Evolutionary conservation across 225 moss, liverwort and hornwort species (phyloP), one percentile per base, ranked within the genome.

Genomic region (Sphagnum contortum): DNA sequence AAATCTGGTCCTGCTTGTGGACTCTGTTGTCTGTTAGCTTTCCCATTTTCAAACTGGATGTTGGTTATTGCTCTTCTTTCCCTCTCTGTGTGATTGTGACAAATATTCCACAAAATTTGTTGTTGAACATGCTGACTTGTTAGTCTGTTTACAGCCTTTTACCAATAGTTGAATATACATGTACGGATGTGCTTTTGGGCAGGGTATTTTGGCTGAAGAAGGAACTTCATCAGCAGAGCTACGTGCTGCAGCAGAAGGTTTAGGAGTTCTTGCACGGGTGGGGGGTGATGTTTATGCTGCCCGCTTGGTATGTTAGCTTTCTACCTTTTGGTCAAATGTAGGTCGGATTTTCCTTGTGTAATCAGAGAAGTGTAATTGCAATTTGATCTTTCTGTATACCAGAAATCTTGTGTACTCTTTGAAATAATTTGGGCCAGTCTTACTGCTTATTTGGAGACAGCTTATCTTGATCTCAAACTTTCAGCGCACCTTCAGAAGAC

Each of bases 241-340:
- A 60, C 90, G 98, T 71, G 98, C 98, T 73, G 91, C 91, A 68
- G 87, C 98, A 61, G 98, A 99, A 79, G 89, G 98, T 70, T 80
- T 99, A 71, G 98, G 98, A 63, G 73, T 93, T 55, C 72, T 99
- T 73, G 98, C 98, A 54, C 98, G 98, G 67, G 68, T 93, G 52
- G 98, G 98, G 72, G 81, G 89, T 64, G 98, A 91, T 76, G 79
- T 82, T 14, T 98, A 83, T 74, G 92, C 89, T 49, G 90, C 93
- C 60, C 91, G 93, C 60, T 75, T 93, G 91, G 90, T 90, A 76
- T 71, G 70, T 63, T 7, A 12, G 12, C 9, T 50, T 55, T 10
- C 44, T n/a, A n/a, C n/a, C n/a, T 60, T 49, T 8, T 48, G n/a
- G 46, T 10, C 49, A 63, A 63, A 29, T 29, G 29, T 29, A 1